Evolutionary conservation across 2,329 filamentous ascomycete genomes (phyloP).

Genomic region (Fusarium solani-melongenae): DNA sequence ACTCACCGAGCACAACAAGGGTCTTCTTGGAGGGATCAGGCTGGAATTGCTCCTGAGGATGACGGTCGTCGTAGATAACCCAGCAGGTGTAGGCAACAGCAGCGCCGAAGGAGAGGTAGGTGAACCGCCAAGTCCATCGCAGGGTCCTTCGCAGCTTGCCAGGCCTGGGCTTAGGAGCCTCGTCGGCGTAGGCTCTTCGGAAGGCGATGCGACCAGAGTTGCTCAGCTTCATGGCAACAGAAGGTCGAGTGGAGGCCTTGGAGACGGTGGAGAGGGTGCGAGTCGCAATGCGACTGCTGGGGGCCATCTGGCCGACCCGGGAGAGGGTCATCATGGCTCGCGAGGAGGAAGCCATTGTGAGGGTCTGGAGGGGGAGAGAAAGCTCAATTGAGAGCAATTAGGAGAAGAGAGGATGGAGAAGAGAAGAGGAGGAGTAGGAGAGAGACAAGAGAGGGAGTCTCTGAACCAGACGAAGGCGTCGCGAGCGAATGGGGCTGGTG

Average conservation of each 20-base stretch:
- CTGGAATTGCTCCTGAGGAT: conserved; percentile 81
- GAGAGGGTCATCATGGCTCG: conserved; percentile 55
- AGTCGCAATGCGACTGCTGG: conserved; percentile 45
- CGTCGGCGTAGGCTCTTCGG: conserved; percentile 63
- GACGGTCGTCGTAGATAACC: conserved; percentile 82
- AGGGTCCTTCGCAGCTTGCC: conserved; percentile 75
- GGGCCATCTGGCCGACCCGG: conserved; percentile 45
- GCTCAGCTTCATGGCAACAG: conserved; percentile 49
- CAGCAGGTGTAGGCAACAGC: conserved; percentile 79
- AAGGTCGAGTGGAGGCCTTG: conserved; percentile 44
- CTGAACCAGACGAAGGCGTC: conserved; percentile 36
- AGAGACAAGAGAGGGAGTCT: conserved; percentile 31
- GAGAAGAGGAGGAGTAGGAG: conserved; percentile 12
- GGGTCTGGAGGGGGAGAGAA: conserved; percentile 29
- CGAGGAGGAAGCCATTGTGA: conserved; percentile 59
- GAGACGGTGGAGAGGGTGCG: conserved; percentile 50
- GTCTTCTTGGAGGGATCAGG: conserved; percentile 95
- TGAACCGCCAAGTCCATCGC: conserved; percentile 85
- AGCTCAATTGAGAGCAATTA: conserved; percentile 43
- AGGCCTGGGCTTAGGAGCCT: conserved; percentile 58
- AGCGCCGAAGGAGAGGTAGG: conserved; percentile 79
- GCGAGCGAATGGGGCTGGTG: conserved; percentile 31
- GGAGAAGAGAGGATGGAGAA: conserved; percentile 5
- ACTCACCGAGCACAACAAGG: conserved; percentile 88
- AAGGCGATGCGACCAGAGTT: conserved; percentile 54